Base-by-base conservation (phyloP, 768 basidiomycete genomes). In the Kwoniella dejecticola region DNA sequence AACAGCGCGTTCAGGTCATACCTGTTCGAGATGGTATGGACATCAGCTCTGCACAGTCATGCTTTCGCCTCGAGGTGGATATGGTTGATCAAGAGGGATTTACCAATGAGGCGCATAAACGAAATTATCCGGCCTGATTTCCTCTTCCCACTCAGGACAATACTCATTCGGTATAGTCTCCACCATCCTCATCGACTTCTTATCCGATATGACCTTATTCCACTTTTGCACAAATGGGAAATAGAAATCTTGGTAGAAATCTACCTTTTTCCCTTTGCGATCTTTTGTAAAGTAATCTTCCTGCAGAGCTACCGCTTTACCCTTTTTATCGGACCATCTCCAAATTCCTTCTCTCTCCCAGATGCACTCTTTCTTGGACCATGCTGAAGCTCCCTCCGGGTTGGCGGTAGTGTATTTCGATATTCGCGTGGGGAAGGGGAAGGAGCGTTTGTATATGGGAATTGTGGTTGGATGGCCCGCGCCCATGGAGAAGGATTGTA, bases 81-180 rank as follows among this genome's bases (percentile, higher is more conserved):
- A n/a, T n/a, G n/a, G n/a, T n/a, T n/a, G n/a, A n/a, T n/a, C 41
- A 27, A 15, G 13, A 45, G 13, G 12, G 24, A 70, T 82, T 55
- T 52, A 87, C 87, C 88, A 90, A 70, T 90, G 89, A 1, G 89
- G 89, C 1, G 88, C 83, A 63, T 82, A 88, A 17, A 89, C 84
- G 80, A 90, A 82, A 63, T 86, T 86, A 1, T 80, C 77, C 12
- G 88, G 82, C 38, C 84, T 85, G 31, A 83, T 81, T 54, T 88
- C 85, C 45, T 82, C 77, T 0, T 88, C 89, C 88, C 89, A 96
- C 0, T 85, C 85, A 1, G 84, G 67, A 0, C 91, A 93, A 70
- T 88, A 89, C 90, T 99, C 95, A 68, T 99, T 99, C 6, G 96
- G 95, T 64, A 99, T 89, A 17, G 88, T 84, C 68, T 95, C 95